Conservation (phyloP, 2,329 filamentous ascomycete species). For the Trichoderma guizhouense region DNA sequence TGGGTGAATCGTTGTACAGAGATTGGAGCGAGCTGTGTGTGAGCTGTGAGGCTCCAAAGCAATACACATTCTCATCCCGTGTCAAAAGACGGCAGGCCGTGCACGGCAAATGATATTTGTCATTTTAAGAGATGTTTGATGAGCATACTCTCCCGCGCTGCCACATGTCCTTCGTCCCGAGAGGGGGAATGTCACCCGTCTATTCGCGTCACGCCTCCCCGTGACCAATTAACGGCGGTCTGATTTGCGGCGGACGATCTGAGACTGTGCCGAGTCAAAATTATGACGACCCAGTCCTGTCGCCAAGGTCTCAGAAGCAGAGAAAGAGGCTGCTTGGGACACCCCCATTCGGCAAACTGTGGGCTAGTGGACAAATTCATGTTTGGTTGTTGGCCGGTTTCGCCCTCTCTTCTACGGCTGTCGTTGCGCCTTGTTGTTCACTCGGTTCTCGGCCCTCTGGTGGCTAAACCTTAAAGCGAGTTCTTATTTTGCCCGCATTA, state of each 20-base stretch:
- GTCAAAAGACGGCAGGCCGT: neutral
- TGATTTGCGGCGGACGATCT: neutral
- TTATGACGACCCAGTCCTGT: neutral
- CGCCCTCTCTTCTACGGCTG: neutral
- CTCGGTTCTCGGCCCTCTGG: neutral
- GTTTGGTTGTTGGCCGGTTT: neutral
- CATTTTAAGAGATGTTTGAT: neutral
- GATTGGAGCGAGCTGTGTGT: neutral
- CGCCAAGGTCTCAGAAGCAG: neutral
- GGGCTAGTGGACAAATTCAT: neutral
- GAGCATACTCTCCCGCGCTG: neutral
- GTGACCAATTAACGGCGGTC: neutral
- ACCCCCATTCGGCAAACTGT: neutral
- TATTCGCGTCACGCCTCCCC: neutral
- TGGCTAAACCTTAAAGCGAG: neutral
- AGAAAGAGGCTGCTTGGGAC: neutral
- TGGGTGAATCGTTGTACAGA: neutral
- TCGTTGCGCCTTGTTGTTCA: neutral
- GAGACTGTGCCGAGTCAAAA: neutral
- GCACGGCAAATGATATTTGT: neutral
- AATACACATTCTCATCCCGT: neutral
- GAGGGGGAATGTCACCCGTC: neutral
- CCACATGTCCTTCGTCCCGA: conserved; percentile 1
- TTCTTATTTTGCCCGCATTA: neutral
- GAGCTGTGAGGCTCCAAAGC: neutral